Evolutionary conservation across 1,284 basidiomycete genomes (phyloP).

Genomic region (Takashimella tepidaria): DNA sequence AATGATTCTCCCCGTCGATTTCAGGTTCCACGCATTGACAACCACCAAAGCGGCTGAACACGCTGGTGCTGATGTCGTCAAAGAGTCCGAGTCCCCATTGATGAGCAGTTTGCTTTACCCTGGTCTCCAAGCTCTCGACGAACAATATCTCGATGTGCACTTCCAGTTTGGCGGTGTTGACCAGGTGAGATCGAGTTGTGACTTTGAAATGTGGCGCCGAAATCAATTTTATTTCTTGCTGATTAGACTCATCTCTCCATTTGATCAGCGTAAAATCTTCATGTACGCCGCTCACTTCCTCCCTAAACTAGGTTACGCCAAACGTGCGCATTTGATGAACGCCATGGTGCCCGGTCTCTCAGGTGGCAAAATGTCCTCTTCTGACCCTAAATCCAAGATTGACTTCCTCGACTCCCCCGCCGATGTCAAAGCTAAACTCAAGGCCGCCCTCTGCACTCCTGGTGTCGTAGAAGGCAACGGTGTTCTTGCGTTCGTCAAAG

Average conservation of each 20-base stretch:
- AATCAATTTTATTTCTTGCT: not conserved
- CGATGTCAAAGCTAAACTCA: constrained; percentile 82
- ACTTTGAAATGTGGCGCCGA: too few relatives aligned
- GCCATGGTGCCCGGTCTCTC: constrained; percentile 92
- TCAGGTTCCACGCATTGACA: constrained; percentile 71
- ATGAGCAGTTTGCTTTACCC: constrained; percentile 93
- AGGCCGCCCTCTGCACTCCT: constrained; percentile 87
- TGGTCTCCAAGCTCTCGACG: constrained; percentile 92
- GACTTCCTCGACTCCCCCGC: constrained; percentile 91
- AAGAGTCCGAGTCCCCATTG: constrained; percentile 89
- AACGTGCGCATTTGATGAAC: constrained; percentile 98
- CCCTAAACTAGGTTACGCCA: constrained; percentile 85
- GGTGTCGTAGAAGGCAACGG: constrained; percentile 90
- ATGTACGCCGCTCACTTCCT: constrained; percentile 95
- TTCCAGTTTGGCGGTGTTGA: constrained; percentile 99
- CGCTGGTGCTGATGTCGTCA: constrained; percentile 98
- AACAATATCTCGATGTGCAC: constrained; percentile 92
- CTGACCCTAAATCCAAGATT: constrained; percentile 94
- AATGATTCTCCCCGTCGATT: not conserved
- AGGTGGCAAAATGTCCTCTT: constrained; percentile 98
- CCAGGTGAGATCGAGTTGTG: constrained; percentile 72
- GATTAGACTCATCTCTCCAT: constrained; percentile 1
- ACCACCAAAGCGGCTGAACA: constrained; percentile 97
- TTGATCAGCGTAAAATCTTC: constrained; percentile 86
- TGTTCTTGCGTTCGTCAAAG: constrained; percentile 78